Evolutionary conservation across 352 stramenopile species (phyloP), one percentile per base, ranked within the genome.

Genomic region (Pythium guiyangense): DNA sequence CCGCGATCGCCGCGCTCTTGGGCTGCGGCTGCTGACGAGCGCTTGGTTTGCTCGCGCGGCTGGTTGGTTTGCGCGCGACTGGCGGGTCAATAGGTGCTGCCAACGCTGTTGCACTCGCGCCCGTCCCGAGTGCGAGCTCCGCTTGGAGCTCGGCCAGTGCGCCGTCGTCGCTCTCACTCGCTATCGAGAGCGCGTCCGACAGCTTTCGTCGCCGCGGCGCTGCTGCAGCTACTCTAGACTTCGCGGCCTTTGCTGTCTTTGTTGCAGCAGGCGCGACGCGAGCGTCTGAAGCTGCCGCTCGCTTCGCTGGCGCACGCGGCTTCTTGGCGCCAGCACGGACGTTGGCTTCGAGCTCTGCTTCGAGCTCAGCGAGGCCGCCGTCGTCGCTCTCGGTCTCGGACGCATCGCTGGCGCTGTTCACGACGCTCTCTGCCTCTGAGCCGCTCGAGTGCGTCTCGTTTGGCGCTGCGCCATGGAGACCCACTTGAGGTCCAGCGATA

Each of bases 311-410:
- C 8, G 31, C 31, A 37, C 31, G 31, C 31, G 52, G 39, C 10
- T 52, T 58, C 59, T 53, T 62, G 4, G 22, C 27, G 25, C 26
- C 15, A 17, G 20, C 27, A 15, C 27, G 40, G 25, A 65, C 53
- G 12, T 65, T 52, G 0, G 59, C 59, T 35, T 57, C 59, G 37
- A 65, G 48, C 27, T 65, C 52, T 9, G 59, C 52, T 29, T 65
- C 59, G 2, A 65, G 52, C 42, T 65, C 59, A 17, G 53, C 59
- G 45, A 65, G 52, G 40, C 53, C 59, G 12, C 40, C 59, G 52
- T 65, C 59, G 46, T 65, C 59, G 42, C 59, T 65, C 10, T 49
- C 52, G 22, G 26, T 42, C 22, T 49, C 50, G 11, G 31, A 52
- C 14, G 31, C 27, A 6, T 34, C 46, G 6, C 20, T 20, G 10